A percentile compares a stretch with the other conserved stretches of the same genome.
These are phyloP conservation scores for Cytauxzoon felis DNA, from an alignment of 169 alveolate species.

Conservation along the genomic window DNA sequence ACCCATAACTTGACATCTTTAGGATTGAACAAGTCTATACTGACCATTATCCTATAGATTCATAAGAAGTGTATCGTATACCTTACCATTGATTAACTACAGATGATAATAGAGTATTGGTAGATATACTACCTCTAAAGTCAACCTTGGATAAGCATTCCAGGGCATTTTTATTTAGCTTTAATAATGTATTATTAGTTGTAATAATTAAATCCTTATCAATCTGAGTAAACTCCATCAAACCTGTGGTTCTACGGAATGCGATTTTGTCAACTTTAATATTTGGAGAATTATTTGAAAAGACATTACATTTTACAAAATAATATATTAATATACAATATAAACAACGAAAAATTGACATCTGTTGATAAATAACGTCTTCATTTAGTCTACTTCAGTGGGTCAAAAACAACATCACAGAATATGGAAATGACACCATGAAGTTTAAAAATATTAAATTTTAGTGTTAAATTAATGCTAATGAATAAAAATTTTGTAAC, in stretches of 20 bases:
- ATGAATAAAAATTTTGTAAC: neutral
- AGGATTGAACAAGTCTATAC: constrained; percentile 39
- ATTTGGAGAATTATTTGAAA: neutral
- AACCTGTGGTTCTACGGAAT: constrained; percentile 15
- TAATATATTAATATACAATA: neutral
- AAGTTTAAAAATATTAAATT: neutral
- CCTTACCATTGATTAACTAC: constrained; percentile 50
- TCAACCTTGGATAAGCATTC: constrained; percentile 44
- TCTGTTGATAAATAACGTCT: neutral
- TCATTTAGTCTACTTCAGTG: too few relatives aligned
- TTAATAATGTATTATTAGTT: constrained; percentile 34
- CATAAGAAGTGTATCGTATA: neutral
- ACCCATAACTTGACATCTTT: constrained; percentile 27
- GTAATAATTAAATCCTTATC: constrained; percentile 37
- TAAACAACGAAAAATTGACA: neutral
- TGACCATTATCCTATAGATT: constrained; percentile 32
- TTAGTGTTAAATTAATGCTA: neutral
- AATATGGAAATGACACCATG: neutral
- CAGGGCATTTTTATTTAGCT: constrained; percentile 17
- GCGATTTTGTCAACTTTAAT: constrained; percentile 19
- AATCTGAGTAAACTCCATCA: constrained; percentile 14
- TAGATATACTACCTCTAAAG: constrained; percentile 33
- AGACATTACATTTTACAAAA: neutral
- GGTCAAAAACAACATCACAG: too few relatives aligned
- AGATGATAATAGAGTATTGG: constrained; percentile 9